Percentiles rank a stretch among this genome's conserved stretches.
phyloP scores from a whole-genome alignment of 805 yeast species.

The Lipomyces yamanashiensis region DNA sequence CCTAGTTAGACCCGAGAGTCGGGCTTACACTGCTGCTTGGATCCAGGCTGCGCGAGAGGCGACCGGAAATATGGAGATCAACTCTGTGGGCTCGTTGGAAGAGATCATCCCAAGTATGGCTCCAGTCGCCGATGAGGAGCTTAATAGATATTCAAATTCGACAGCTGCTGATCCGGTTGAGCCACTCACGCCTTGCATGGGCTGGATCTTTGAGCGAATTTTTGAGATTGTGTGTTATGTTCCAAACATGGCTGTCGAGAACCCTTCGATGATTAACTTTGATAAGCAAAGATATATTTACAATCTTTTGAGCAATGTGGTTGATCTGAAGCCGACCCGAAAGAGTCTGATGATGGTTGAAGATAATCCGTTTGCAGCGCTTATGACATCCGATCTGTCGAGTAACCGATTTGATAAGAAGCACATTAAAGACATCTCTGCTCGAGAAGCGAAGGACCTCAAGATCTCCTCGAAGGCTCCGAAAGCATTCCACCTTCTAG shows the following conservation, averaged over 20 bases:
- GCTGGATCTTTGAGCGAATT: constrained; percentile 85
- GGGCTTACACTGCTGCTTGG: constrained; percentile 75
- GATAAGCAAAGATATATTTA: constrained; percentile 77
- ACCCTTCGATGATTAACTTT: constrained; percentile 73
- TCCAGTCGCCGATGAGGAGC: constrained; percentile 9
- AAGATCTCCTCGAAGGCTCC: constrained; percentile 43
- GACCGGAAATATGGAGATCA: constrained; percentile 13
- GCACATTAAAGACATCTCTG: constrained; percentile 49
- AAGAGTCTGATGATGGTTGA: constrained; percentile 25
- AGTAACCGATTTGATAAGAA: constrained; percentile 41
- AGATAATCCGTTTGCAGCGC: constrained; percentile 27
- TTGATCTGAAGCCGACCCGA: constrained; percentile 49
- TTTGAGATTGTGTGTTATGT: constrained; percentile 75
- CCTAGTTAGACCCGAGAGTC: constrained; percentile 77
- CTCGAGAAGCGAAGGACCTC: constrained; percentile 50
- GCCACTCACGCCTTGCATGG: constrained; percentile 80
- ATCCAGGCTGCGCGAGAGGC: constrained; percentile 55
- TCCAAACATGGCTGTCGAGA: constrained; percentile 74
- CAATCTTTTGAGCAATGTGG: constrained; percentile 61
- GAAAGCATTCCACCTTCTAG: constrained; percentile 53
- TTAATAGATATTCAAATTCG: constrained; percentile 7
- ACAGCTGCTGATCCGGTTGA: constrained; percentile 26
- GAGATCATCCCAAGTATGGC: constrained; percentile 26
- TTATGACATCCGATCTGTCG: constrained; percentile 23
- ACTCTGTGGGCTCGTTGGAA: constrained; percentile 38